Base-by-base conservation (phyloP, 768 basidiomycete species). In the Jaapia argillacea region DNA sequence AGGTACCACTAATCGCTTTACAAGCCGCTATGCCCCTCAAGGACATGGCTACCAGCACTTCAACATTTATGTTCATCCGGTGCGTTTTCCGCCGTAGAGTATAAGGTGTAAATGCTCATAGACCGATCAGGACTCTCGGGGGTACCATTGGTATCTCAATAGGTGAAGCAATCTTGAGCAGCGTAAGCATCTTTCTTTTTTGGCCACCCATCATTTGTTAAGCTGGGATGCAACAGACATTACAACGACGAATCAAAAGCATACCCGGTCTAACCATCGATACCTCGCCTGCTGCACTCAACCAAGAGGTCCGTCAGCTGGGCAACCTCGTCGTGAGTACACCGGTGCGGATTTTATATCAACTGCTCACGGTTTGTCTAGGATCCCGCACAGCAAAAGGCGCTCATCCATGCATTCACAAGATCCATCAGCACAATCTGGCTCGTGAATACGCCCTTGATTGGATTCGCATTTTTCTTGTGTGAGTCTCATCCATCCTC, bases 1-100 rank as follows among this genome's bases (percentile, higher is more conserved):
- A 81, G 76, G 68, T 68, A 4, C 85, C 85, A 0, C 60, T 87
- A 5, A 77, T 88, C 41, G 83, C 70, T 12, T 61, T 91, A 12
- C 88, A 91, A 61, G 85, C 86, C 1, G 81, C 87, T 1, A 92
- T 92, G 87, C 89, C 89, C 0, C 53, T 86, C 13, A 80, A 78
- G 51, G 85, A 90, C 49, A 87, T 90, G 85, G 85, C 87, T 2
- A 87, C 87, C 2, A 78, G 77, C 42, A 87, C 87, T 0, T 66
- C 73, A 1, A 77, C 78, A 0, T 83, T 81, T 53, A 73, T 74
- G 18, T 81, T 91, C 54, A 63, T 90, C 49, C 71, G 82, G 76
- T 79, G 55, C 24, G 61, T 45, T 14, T 16, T 4, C 7, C 22
- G 21, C n/a, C 13, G 46, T 21, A 3, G 14, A 25, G 36, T 24